Conservation (phyloP, 140 eudicot species). For the Stevia rebaudiana region DNA sequence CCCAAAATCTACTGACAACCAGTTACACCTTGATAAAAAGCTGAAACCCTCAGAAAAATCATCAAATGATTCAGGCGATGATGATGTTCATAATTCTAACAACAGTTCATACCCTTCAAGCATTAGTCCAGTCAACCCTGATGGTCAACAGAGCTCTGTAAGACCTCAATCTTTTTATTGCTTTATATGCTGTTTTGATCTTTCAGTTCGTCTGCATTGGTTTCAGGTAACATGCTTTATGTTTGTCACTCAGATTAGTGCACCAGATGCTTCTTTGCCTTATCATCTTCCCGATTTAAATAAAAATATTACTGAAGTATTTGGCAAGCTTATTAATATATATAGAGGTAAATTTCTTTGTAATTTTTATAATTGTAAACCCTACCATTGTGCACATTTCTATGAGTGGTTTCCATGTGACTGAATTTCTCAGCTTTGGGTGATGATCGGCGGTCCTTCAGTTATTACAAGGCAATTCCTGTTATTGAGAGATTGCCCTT, state of each 20-base stretch:
- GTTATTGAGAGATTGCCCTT: constrained; percentile 93
- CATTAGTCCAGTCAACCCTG: constrained; percentile 24
- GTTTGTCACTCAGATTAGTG: constrained; percentile 40
- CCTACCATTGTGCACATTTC: neutral
- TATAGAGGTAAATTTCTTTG: constrained; percentile 58
- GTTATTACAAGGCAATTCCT: constrained; percentile 89
- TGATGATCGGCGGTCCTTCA: constrained; percentile 89
- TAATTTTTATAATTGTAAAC: neutral
- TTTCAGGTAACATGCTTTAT: constrained; percentile 5
- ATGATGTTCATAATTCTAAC: constrained; percentile 12
- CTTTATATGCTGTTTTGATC: neutral
- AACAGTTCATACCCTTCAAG: constrained; percentile 26
- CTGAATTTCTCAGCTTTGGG: constrained; percentile 62
- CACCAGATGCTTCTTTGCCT: constrained; percentile 48
- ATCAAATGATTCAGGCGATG: constrained; percentile 1
- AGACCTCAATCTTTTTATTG: constrained; percentile 16
- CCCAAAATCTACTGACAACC: constrained; percentile 17
- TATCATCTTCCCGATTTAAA: constrained; percentile 88
- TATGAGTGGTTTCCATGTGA: constrained; percentile 20
- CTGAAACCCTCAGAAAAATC: constrained; percentile 30
- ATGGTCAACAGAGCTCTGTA: constrained; percentile 38
- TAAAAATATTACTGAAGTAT: constrained; percentile 70
- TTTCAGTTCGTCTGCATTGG: neutral
- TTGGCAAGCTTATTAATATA: constrained; percentile 81
- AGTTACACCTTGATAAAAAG: constrained; percentile 36